Percentiles rank a stretch among this genome's conserved stretches.
These are phyloP conservation scores for Plectranthus barbatus DNA, from an alignment of 257 asterid species.

Conservation along the genomic window DNA sequence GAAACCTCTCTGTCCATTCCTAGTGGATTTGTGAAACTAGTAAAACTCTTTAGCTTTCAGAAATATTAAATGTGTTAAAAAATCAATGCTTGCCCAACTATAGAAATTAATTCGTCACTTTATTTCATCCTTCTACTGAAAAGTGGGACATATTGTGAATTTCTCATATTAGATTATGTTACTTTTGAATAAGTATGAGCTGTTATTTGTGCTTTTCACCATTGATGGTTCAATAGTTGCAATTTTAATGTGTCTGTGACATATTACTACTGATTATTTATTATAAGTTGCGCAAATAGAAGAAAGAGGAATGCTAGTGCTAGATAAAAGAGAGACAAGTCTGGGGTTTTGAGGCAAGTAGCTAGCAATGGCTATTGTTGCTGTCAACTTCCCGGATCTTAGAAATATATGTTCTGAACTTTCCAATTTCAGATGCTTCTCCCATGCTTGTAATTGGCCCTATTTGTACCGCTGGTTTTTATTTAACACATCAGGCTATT, in stretches of 20 bases:
- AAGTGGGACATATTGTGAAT: neutral
- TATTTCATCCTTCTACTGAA: neutral
- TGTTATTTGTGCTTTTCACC: neutral
- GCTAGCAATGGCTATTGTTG: slow-evolving; percentile 84
- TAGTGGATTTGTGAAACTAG: neutral
- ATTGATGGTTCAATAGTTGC: neutral
- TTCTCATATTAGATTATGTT: neutral
- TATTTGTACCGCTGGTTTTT: too few species aligned
- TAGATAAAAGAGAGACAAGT: slow-evolving; percentile 86
- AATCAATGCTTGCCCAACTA: neutral
- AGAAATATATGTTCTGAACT: slow-evolving; percentile 46
- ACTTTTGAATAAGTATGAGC: neutral
- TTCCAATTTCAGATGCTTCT: neutral
- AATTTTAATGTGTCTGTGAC: slow-evolving; percentile 14
- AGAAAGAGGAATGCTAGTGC: slow-evolving; percentile 89
- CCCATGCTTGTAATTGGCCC: too few species aligned
- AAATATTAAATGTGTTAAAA: too few species aligned
- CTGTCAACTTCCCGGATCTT: slow-evolving; percentile 90
- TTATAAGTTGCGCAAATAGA: slow-evolving; percentile 98
- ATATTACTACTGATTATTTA: slow-evolving; percentile 95
- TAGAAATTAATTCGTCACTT: neutral
- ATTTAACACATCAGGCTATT: too few species aligned
- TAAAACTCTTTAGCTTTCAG: too few species aligned
- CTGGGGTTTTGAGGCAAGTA: slow-evolving; percentile 83
- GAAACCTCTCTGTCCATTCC: neutral